A percentile compares a stretch with the other conserved stretches of the same genome.
phyloP scores from a whole-genome alignment of 2,329 filamentous ascomycete genomes.

The Zasmidium angulare region DNA sequence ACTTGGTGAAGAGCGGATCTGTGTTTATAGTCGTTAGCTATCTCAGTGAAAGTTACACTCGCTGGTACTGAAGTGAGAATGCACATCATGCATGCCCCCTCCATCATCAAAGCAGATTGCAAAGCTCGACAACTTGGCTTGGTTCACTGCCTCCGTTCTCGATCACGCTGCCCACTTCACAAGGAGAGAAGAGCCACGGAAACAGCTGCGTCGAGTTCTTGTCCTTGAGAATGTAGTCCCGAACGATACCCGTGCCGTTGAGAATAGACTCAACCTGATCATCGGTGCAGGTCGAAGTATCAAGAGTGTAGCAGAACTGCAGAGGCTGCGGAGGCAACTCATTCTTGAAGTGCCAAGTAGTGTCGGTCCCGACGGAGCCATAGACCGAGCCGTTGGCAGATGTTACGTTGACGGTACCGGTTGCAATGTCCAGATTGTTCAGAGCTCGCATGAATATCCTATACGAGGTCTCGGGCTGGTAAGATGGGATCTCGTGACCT shows the following conservation, averaged over 20 bases:
- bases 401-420: conserved; percentile 47
- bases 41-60: neutral
- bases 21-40: neutral
- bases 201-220: conserved; percentile 22
- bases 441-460: conserved; percentile 56
- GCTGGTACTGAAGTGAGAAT: neutral
- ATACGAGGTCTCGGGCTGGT: conserved; percentile 57
- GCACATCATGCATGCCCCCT: neutral
- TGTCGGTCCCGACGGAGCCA: conserved; percentile 27
- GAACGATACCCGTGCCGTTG: conserved; percentile 19
- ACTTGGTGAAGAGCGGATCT: neutral
- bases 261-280: conserved; percentile 17
- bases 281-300: conserved; percentile 21
- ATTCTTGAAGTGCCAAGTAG: conserved; percentile 14
- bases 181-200: conserved; percentile 11
- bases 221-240: conserved; percentile 22
- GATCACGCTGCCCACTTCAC: neutral
- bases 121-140: too few relatives aligned
- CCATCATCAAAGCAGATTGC: neutral
- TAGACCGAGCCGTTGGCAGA: conserved; percentile 37
- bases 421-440: conserved; percentile 54
- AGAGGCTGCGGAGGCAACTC: conserved; percentile 14
- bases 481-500: conserved; percentile 35
- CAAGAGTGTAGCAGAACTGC: conserved; percentile 21
- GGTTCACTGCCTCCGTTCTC: neutral